These are phyloP conservation scores for Pyrenochaeta sp. DNA, from an alignment of 2,329 filamentous ascomycete genomes.

Conservation along the genomic window DNA sequence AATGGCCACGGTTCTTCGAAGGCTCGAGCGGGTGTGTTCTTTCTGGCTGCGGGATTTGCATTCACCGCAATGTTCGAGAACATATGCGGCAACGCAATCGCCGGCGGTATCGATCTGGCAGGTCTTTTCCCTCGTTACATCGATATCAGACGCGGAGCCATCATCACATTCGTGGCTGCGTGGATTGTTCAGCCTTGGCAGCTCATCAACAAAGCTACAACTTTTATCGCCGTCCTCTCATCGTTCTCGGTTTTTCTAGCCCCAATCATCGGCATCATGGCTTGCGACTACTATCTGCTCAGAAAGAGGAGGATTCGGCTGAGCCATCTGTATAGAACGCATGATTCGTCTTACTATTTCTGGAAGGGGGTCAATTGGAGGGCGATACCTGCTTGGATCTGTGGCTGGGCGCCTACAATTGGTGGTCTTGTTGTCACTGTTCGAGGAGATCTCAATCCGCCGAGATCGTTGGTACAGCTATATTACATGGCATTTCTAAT, in stretches of 20 bases:
- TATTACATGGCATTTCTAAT: slow-evolving; percentile 60
- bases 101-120: slow-evolving; percentile 49
- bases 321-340: slow-evolving; percentile 48
- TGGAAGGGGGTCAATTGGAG: slow-evolving; percentile 56
- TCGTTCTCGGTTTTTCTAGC: slow-evolving; percentile 55
- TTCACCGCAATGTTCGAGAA: slow-evolving; percentile 54
- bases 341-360: slow-evolving; percentile 54
- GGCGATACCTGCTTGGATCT: slow-evolving; percentile 54
- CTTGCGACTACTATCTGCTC: slow-evolving; percentile 50
- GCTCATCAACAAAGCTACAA: slow-evolving; percentile 47
- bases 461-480: slow-evolving; percentile 52
- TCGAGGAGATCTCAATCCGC: slow-evolving; percentile 42
- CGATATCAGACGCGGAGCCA: slow-evolving; percentile 47
- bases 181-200: slow-evolving; percentile 51
- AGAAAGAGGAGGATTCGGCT: slow-evolving; percentile 46
- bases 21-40: slow-evolving; percentile 48
- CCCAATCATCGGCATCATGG: slow-evolving; percentile 52
- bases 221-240: slow-evolving; percentile 50
- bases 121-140: slow-evolving; percentile 46
- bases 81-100: slow-evolving; percentile 46
- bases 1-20: slow-evolving; percentile 52
- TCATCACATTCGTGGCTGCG: slow-evolving; percentile 46
- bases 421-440: slow-evolving; percentile 52
- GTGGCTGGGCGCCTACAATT: slow-evolving; percentile 56
- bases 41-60: slow-evolving; percentile 46